These are phyloP conservation scores for Blechomonas ayalai DNA, from an alignment of 208 protist species.

Conservation along the genomic window DNA sequence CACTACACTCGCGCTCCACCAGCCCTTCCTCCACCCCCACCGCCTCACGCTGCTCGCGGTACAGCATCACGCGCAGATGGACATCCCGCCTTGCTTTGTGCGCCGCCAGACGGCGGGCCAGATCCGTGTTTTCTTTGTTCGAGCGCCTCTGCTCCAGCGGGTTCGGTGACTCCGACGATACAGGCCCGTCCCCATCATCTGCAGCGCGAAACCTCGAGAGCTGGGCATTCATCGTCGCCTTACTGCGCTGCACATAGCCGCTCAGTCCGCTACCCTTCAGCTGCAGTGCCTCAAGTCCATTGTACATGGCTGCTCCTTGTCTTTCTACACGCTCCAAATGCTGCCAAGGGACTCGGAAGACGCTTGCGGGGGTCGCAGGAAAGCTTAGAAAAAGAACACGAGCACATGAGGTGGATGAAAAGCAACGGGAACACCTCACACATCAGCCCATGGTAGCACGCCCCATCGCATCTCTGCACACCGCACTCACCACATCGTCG, in stretches of 20 bases:
- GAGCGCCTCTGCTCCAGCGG: conserved; percentile 58
- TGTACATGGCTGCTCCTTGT: conserved; percentile 52
- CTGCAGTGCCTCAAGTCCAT: conserved; percentile 45
- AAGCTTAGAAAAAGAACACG: not conserved
- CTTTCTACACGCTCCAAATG: not conserved
- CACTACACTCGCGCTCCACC: conserved; percentile 53
- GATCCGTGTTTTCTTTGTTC: conserved; percentile 58
- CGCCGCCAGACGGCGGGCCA: conserved; percentile 34
- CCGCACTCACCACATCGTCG: too few species aligned
- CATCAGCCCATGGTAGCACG: too few species aligned
- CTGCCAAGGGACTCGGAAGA: too few species aligned
- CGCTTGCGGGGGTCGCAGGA: too few species aligned
- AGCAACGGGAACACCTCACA: too few species aligned
- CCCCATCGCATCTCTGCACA: too few species aligned
- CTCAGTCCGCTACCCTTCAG: conserved; percentile 81
- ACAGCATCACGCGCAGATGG: conserved; percentile 46
- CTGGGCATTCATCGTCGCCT: conserved; percentile 18
- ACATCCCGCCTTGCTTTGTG: conserved; percentile 55
- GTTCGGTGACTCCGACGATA: conserved; percentile 38
- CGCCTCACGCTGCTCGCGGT: conserved; percentile 58
- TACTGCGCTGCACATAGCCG: conserved; percentile 82
- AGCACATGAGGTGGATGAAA: not conserved
- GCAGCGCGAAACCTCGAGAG: conserved; percentile 11
- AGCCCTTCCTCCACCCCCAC: conserved; percentile 29
- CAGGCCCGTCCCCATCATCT: conserved; percentile 17